phyloP scores from a whole-genome alignment of 2,329 filamentous ascomycete genomes.

The Aspergillus thermomutatus region DNA sequence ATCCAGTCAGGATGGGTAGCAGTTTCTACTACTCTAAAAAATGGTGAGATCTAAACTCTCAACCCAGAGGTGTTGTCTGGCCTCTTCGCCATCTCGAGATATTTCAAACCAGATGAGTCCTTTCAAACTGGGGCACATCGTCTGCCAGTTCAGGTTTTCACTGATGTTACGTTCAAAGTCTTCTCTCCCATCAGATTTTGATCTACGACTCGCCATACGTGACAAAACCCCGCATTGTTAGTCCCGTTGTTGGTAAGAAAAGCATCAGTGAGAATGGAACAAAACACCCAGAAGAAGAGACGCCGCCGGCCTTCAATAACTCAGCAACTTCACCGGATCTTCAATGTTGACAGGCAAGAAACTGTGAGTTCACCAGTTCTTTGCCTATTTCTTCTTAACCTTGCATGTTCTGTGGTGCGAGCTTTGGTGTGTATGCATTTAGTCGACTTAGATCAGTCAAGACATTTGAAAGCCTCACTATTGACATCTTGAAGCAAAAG shows the following conservation, averaged over 20 bases:
- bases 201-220: neutral
- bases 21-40: neutral
- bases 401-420: neutral
- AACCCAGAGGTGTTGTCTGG: neutral
- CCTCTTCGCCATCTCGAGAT: neutral
- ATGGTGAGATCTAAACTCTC: neutral
- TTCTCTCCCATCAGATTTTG: neutral
- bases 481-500: constrained; percentile 3
- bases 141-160: neutral
- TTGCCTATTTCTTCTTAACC: neutral
- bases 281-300: constrained; percentile 7
- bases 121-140: neutral
- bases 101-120: neutral
- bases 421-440: neutral
- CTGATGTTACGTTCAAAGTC: neutral
- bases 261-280: constrained; percentile 7
- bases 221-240: neutral
- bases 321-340: constrained; percentile 19
- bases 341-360: constrained; percentile 14
- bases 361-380: constrained; percentile 11
- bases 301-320: constrained; percentile 20
- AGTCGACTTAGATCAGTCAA: neutral
- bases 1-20: neutral
- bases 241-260: neutral
- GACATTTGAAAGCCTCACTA: neutral